Percentiles rank a stretch among this genome's conserved stretches.
Conservation (phyloP, 78 protist genomes). For the Creolimax fragrantissima region DNA sequence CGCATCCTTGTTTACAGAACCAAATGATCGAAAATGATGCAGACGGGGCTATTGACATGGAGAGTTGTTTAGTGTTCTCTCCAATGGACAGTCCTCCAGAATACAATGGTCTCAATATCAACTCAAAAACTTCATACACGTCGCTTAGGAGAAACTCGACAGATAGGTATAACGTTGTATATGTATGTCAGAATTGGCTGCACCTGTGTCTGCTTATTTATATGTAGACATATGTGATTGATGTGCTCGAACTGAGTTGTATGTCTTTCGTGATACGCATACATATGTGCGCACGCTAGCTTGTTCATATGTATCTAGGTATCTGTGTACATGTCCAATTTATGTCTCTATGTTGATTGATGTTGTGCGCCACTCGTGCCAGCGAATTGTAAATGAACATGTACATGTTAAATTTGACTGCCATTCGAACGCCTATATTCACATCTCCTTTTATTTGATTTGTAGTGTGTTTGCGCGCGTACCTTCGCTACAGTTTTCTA, state of each 20-base stretch:
- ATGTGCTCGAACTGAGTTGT: background rate
- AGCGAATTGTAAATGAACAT: no score
- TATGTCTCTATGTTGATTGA: no score
- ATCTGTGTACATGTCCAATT: background rate
- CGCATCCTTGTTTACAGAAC: background rate
- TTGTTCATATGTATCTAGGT: background rate
- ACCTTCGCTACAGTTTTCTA: no score
- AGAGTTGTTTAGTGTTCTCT: background rate
- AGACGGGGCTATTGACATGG: background rate
- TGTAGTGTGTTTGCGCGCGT: no score
- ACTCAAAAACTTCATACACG: background rate
- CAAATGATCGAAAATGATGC: background rate
- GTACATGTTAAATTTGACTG: no score
- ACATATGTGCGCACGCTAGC: background rate
- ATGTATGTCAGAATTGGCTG: background rate
- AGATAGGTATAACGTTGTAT: background rate
- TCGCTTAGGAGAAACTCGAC: background rate
- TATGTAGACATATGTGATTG: background rate
- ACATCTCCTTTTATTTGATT: no score
- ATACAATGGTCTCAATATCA: background rate
- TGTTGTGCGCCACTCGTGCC: no score
- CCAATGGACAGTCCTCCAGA: background rate
- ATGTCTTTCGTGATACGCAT: background rate
- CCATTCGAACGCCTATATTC: no score
- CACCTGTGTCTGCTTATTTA: background rate